Base-by-base conservation (phyloP, 202 grass and related monocot species). In the Dendrocalamus latiflorus region DNA sequence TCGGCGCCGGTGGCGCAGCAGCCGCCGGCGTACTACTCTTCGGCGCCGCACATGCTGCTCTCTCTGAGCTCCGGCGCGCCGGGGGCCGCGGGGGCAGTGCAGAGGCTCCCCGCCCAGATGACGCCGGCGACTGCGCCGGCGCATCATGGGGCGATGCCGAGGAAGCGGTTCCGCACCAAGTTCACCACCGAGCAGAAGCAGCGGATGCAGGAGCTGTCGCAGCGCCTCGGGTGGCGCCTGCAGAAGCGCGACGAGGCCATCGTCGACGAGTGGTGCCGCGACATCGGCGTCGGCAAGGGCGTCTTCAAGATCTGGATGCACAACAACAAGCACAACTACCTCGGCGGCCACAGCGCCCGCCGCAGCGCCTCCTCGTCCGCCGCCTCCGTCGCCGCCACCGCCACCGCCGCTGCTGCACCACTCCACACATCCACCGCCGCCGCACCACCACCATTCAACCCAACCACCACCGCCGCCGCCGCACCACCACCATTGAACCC, bases 261-360 rank as follows among this genome's bases (percentile, higher is more conserved):
- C 36, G 91, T 98, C 36, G 91, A 98, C 8, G 89, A 93, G 76
- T 85, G 92, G 48, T 98, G 95, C 90, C 88, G 85, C 26, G 90
- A 94, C 68, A 95, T 98, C 47, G 93, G 93, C 70, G 91, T 98
- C 39, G 89, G 83, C 34, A 95, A 89, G 76, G 87, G 91, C 42
- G 94, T 97, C 72, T 91, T 97, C 70, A 97, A 92, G 84, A 88
- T 92, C 30, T 97, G 94, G 94, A 97, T 97, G 91, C 90, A 94
- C 81, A 97, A 97, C 90, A 97, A 94, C 84, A 97, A 97, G 88
- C 94, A 92, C 80, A 90, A 84, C 65, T 92, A 87, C 86, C 28
- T 90, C 25, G 86, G 81, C 75, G 81, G 73, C 13, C 72, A 75
- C 72, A 58, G 51, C 72, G 72, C 72, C 34, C 73, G 76, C 60